Conservation (phyloP, 257 asterid species). For the Solanum microdontum region DNA sequence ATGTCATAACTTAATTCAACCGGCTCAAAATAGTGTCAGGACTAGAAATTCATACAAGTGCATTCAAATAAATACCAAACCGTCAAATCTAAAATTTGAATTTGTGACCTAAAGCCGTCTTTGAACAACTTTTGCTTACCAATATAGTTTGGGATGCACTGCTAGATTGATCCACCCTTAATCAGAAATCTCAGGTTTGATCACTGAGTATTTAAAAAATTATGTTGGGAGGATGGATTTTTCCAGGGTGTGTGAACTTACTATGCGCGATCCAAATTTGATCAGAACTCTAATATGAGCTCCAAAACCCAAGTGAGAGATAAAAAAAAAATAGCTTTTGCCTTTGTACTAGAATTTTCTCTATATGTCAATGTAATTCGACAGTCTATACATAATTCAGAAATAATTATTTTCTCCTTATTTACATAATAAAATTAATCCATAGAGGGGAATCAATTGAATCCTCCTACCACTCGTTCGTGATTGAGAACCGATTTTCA, state of each 20-base stretch:
- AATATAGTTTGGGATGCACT: not conserved
- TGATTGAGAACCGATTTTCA: not conserved
- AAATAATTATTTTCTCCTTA: not conserved
- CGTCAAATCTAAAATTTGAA: not conserved
- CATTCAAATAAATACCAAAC: not conserved
- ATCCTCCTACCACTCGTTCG: not conserved
- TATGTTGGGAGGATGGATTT: too few species aligned
- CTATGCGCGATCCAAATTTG: not conserved
- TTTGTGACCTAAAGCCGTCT: not conserved
- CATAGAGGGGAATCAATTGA: not conserved
- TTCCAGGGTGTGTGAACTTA: too few species aligned
- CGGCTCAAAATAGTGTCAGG: not conserved
- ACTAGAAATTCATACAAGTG: not conserved
- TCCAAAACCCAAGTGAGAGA: not conserved
- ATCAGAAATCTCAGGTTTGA: too few species aligned
- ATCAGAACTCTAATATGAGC: too few species aligned
- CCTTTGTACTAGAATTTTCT: not conserved
- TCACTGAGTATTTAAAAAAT: too few species aligned
- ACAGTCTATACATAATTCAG: not conserved
- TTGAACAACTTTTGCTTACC: not conserved
- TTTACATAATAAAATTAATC: not conserved
- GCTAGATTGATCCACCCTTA: too few species aligned
- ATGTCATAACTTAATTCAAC: not conserved
- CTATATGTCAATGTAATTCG: not conserved
- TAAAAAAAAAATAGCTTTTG: not conserved